Percentiles rank a stretch among this genome's conserved stretches.
These are phyloP conservation scores for Voacanga thouarsii DNA, from an alignment of 257 asterid species.

Conservation along the genomic window DNA sequence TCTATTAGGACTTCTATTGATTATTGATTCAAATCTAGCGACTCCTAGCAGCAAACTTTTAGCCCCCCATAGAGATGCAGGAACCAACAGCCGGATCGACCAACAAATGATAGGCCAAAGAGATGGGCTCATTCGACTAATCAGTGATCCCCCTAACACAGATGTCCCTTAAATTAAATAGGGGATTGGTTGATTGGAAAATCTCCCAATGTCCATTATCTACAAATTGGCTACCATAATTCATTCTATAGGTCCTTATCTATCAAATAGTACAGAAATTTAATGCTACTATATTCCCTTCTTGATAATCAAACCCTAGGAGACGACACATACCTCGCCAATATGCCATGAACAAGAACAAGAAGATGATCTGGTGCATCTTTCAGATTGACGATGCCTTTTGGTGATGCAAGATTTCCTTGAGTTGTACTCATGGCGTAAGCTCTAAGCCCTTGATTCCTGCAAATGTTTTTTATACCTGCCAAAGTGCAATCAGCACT, in stretches of 20 bases:
- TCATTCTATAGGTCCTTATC: neutral
- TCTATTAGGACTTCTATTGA: too few species aligned
- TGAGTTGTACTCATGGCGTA: constrained; percentile 61
- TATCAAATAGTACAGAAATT: too few species aligned
- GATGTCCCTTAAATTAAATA: too few species aligned
- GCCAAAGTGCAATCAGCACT: constrained; percentile 19
- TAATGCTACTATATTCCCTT: neutral
- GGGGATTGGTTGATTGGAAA: too few species aligned
- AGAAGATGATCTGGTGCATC: constrained; percentile 88
- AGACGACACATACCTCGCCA: constrained; percentile 57
- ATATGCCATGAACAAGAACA: constrained; percentile 94
- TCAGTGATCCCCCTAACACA: neutral
- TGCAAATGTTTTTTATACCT: constrained; percentile 59
- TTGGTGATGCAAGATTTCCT: constrained; percentile 46
- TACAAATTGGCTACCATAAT: neutral
- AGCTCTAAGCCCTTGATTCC: constrained; percentile 47
- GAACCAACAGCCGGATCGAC: too few species aligned
- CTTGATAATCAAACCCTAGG: neutral
- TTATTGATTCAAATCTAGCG: too few species aligned
- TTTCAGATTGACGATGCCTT: constrained; percentile 31
- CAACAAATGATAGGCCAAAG: neutral
- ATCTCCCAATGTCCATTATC: neutral
- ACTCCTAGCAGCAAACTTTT: too few species aligned
- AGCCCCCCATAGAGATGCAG: too few species aligned
- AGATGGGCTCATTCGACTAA: neutral